A percentile compares a stretch with the other conserved stretches of the same genome.
Conservation (phyloP, 768 basidiomycete species). For the Pilatotrama ljubarskyi region DNA sequence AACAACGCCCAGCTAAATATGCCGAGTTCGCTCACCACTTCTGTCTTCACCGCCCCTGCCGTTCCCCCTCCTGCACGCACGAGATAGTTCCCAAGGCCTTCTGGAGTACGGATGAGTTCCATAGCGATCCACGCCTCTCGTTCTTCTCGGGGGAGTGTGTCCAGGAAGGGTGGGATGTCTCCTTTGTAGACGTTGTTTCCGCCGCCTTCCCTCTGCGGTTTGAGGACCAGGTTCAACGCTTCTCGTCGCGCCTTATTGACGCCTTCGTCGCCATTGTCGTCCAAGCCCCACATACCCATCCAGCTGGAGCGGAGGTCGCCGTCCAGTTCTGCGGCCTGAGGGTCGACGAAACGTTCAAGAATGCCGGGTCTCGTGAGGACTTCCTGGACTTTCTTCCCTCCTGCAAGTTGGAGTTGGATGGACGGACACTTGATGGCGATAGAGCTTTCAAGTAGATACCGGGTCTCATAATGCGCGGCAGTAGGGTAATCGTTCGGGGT, state of each 20-base stretch:
- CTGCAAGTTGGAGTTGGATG: constrained; percentile 90
- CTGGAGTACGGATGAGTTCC: constrained; percentile 85
- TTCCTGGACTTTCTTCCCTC: constrained; percentile 94
- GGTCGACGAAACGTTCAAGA: constrained; percentile 69
- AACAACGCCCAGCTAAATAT: constrained; percentile 91
- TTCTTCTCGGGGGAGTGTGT: constrained; percentile 56
- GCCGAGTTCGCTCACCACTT: constrained; percentile 88
- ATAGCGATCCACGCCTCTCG: constrained; percentile 93
- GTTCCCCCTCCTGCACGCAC: constrained; percentile 61
- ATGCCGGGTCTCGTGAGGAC: constrained; percentile 73
- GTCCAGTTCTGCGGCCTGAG: constrained; percentile 36
- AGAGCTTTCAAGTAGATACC: constrained; percentile 78
- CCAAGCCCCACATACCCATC: constrained; percentile 87
- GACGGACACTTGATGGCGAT: constrained; percentile 91
- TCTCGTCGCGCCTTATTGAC: constrained; percentile 52
- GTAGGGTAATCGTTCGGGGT: constrained; percentile 78
- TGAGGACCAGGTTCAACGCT: constrained; percentile 72
- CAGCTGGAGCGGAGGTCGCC: constrained; percentile 69
- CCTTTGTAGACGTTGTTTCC: constrained; percentile 93
- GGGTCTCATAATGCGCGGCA: constrained; percentile 62
- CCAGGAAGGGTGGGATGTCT: constrained; percentile 78
- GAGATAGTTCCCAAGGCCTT: constrained; percentile 67
- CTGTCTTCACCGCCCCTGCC: constrained; percentile 51
- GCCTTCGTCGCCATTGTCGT: constrained; percentile 39
- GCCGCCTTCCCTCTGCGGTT: constrained; percentile 97